These are phyloP conservation scores for Cyclocybe aegerita DNA, from an alignment of 768 basidiomycete genomes.

Conservation along the genomic window DNA sequence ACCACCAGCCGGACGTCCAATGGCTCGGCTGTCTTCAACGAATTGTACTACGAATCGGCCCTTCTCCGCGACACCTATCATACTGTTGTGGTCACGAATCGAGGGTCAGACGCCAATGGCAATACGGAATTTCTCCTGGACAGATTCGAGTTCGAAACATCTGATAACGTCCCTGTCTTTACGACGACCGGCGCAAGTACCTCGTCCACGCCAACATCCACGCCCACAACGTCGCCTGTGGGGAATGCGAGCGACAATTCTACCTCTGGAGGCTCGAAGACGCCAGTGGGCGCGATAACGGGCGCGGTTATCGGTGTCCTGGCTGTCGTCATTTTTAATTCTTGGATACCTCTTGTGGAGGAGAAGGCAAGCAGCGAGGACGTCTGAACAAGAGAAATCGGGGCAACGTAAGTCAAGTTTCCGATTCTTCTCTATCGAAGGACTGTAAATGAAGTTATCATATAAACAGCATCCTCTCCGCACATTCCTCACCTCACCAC, in stretches of 20 bases:
- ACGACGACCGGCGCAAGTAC: constrained; percentile 1
- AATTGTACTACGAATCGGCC: constrained; percentile 10
- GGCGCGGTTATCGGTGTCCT: constrained; percentile 12
- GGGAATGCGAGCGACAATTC: background rate
- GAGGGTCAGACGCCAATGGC: constrained; percentile 11
- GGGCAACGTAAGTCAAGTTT: too few relatives aligned
- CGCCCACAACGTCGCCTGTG: background rate
- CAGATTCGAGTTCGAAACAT: constrained; percentile 17
- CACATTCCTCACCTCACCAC: too few relatives aligned
- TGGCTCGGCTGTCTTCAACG: constrained; percentile 17
- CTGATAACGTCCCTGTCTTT: constrained; percentile 11
- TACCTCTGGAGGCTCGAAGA: constrained; percentile 3
- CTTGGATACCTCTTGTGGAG: constrained; percentile 11
- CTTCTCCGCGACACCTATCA: constrained; percentile 14
- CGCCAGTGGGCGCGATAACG: constrained; percentile 11
- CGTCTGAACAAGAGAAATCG: background rate
- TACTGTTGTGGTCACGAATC: constrained; percentile 17
- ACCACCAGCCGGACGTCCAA: constrained; percentile 12
- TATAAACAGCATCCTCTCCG: too few relatives aligned
- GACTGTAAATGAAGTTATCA: too few relatives aligned
- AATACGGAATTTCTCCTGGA: constrained; percentile 20
- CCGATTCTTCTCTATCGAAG: too few relatives aligned
- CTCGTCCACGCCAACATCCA: background rate
- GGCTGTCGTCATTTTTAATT: constrained; percentile 2
- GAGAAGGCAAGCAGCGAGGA: background rate